phyloP scores from a whole-genome alignment of 2,329 filamentous ascomycete genomes.

The Ilyonectria mors-panacis region DNA sequence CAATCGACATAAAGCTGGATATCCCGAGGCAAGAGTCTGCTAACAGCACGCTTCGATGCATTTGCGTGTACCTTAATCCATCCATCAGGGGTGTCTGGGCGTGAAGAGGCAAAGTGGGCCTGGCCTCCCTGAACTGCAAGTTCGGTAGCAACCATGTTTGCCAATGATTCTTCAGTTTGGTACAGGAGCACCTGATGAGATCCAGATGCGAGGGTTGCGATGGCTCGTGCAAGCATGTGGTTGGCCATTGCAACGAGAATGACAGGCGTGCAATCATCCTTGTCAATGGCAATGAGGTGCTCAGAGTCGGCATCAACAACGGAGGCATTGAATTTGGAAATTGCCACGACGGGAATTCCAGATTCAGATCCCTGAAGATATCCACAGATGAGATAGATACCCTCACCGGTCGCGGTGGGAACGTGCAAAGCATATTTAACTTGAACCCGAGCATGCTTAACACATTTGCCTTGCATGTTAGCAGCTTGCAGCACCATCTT shows the following conservation, averaged over 20 bases:
- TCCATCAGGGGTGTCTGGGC: not conserved
- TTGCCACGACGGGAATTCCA: conserved; percentile 1
- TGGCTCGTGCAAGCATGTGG: conserved; percentile 6
- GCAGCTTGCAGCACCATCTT: conserved; percentile 19
- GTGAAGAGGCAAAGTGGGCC: conserved; percentile 9
- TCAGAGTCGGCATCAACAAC: conserved; percentile 3
- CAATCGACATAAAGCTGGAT: conserved; percentile 21
- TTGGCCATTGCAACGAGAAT: conserved; percentile 1
- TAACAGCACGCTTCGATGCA: conserved; percentile 15
- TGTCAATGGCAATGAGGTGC: not conserved
- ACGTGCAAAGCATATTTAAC: conserved; percentile 22
- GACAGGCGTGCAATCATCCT: not conserved
- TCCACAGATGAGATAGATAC: conserved; percentile 12
- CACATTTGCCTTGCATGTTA: not conserved
- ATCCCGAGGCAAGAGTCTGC: conserved; percentile 4
- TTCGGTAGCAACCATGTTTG: not conserved
- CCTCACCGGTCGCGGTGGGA: conserved; percentile 1
- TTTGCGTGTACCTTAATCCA: conserved; percentile 21
- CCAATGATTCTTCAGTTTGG: conserved; percentile 16
- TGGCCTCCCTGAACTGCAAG: conserved; percentile 8
- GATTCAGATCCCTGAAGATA: not conserved
- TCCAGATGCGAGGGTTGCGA: conserved; percentile 3
- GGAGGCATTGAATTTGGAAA: conserved; percentile 14
- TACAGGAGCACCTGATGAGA: conserved; percentile 3
- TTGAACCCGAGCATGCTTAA: not conserved